phyloP scores from a whole-genome alignment of 164 flowering plant genomes.

The Magnolia sinica region DNA sequence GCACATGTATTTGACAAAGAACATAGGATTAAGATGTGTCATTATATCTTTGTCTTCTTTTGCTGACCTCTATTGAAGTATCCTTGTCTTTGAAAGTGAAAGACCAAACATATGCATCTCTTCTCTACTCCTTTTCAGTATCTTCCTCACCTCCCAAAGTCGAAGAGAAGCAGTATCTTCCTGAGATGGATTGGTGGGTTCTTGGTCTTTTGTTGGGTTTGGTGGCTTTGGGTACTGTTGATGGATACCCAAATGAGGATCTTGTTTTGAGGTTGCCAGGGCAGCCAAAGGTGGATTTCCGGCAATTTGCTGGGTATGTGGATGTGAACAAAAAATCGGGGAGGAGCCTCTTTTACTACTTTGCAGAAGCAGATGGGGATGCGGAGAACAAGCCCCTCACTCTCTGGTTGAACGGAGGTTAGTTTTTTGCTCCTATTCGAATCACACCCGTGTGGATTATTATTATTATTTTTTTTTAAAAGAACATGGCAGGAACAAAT shows the following conservation, averaged over 20 bases:
- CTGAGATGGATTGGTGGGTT: conserved; percentile 18
- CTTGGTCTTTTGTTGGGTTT: conserved; percentile 23
- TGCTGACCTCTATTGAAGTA: too few relatives aligned
- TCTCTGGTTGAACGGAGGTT: conserved; percentile 99
- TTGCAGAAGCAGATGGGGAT: conserved; percentile 75
- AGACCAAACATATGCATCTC: too few relatives aligned
- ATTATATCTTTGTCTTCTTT: too few relatives aligned
- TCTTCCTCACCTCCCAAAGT: too few relatives aligned
- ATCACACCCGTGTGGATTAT: not conserved
- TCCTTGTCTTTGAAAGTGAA: too few relatives aligned
- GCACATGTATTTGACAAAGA: too few relatives aligned
- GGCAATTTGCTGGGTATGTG: conserved; percentile 84
- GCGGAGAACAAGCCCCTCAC: conserved; percentile 65
- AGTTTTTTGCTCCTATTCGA: not conserved
- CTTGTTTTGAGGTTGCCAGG: conserved; percentile 75
- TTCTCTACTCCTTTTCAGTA: too few relatives aligned
- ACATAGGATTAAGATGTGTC: too few relatives aligned
- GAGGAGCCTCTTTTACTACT: conserved; percentile 89
- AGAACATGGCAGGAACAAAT: too few relatives aligned
- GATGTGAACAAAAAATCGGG: conserved; percentile 75
- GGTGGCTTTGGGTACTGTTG: conserved; percentile 23
- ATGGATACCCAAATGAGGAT: conserved; percentile 68
- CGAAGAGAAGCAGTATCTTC: not conserved
- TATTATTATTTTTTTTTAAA: not conserved
- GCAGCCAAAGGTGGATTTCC: conserved; percentile 77